A percentile compares a stretch with the other conserved stretches of the same genome.
phyloP scores from a whole-genome alignment of 2,329 filamentous ascomycete genomes.

The Phyllachora maydis region DNA sequence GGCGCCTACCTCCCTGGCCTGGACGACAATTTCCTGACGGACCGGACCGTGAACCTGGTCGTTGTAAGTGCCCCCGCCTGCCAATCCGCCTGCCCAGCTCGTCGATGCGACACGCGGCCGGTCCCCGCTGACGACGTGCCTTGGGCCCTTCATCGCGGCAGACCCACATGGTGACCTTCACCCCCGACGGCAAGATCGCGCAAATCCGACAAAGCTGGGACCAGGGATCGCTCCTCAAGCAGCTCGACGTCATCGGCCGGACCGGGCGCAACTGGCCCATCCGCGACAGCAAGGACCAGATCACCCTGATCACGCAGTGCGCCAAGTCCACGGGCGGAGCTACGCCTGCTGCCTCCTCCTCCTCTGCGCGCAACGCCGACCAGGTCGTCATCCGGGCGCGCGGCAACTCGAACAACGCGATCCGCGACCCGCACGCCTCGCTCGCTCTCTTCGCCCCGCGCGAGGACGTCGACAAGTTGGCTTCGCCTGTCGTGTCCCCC shows the following conservation, averaged over 20 bases:
- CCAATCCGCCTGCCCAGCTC: conserved; percentile 1
- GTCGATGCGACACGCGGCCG: too few species aligned
- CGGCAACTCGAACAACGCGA: conserved; percentile 28
- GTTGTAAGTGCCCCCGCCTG: conserved; percentile 40
- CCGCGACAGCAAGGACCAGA: conserved; percentile 66
- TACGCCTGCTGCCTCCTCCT: too few species aligned
- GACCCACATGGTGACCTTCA: conserved; percentile 79
- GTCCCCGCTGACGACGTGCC: not conserved
- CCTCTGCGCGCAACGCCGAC: conserved; percentile 6
- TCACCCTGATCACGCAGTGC: conserved; percentile 48
- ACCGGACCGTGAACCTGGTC: conserved; percentile 58
- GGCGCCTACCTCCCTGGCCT: conserved; percentile 74
- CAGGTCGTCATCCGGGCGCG: conserved; percentile 22
- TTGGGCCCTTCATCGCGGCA: conserved; percentile 17
- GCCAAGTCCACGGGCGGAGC: conserved; percentile 23
- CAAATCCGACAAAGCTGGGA: conserved; percentile 91
- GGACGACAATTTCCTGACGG: conserved; percentile 84
- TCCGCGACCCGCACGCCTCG: conserved; percentile 47
- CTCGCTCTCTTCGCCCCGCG: conserved; percentile 56
- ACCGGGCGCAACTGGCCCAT: conserved; percentile 91
- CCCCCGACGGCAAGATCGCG: conserved; percentile 54
- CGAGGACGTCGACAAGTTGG: conserved; percentile 33
- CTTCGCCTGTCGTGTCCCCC: conserved; percentile 32
- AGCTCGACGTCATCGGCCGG: conserved; percentile 82
- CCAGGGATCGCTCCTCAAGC: conserved; percentile 78